These are phyloP conservation scores for Russula earlei DNA, from an alignment of 768 basidiomycete genomes.

Conservation along the genomic window DNA sequence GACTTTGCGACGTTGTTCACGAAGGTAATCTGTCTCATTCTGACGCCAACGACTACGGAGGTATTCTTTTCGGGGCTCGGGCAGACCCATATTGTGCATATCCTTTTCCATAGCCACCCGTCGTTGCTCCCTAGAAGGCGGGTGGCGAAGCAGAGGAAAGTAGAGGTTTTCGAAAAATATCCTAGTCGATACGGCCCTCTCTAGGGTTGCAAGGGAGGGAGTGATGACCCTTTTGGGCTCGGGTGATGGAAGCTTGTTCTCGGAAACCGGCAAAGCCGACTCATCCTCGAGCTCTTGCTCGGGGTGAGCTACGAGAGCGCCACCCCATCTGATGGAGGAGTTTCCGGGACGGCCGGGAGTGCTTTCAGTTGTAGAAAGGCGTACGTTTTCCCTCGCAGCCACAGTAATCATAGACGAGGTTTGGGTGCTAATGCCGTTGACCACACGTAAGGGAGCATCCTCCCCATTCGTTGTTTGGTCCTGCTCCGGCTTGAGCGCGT, in stretches of 20 bases:
- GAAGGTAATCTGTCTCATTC: conserved; percentile 86
- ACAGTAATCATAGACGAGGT: conserved; percentile 68
- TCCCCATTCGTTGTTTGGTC: conserved; percentile 34
- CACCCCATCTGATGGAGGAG: conserved; percentile 52
- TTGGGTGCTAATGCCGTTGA: conserved; percentile 66
- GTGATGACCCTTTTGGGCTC: conserved; percentile 50
- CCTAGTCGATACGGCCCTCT: conserved; percentile 85
- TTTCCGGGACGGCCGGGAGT: conserved; percentile 49
- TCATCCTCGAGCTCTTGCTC: conserved; percentile 56
- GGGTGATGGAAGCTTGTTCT: conserved; percentile 26
- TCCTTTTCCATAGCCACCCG: conserved; percentile 82
- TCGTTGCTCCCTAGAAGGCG: conserved; percentile 79
- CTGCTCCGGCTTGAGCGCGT: conserved; percentile 52
- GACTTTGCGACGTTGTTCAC: conserved; percentile 75
- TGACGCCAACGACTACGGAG: conserved; percentile 69
- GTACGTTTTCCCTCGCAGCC: conserved; percentile 62
- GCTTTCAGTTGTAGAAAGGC: conserved; percentile 34
- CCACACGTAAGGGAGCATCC: conserved; percentile 56
- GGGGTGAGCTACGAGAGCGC: conserved; percentile 53
- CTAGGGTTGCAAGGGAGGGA: conserved; percentile 84
- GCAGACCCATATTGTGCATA: conserved; percentile 64
- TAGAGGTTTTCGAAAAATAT: conserved; percentile 93
- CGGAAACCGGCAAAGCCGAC: conserved; percentile 25
- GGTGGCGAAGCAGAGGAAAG: conserved; percentile 76
- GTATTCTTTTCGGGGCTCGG: conserved; percentile 58